These are phyloP conservation scores for Calonectria montana DNA, from an alignment of 2,329 filamentous ascomycete species.

Conservation along the genomic window DNA sequence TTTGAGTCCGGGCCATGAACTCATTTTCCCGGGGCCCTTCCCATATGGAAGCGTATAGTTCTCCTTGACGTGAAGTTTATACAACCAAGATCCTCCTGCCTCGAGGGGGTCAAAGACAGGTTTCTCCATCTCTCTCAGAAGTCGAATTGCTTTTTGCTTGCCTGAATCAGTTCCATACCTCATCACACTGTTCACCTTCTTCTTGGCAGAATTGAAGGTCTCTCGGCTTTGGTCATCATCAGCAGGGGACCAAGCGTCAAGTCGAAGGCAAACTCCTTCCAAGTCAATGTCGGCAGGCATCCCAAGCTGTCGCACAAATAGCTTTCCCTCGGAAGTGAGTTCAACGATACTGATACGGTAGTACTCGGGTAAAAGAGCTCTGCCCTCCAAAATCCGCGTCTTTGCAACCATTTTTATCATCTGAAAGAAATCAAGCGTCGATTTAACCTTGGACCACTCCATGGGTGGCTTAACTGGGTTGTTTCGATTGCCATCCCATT, in stretches of 20 bases:
- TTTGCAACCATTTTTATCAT: slow-evolving; percentile 33
- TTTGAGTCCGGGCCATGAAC: slow-evolving; percentile 28
- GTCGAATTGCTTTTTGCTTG: slow-evolving; percentile 10
- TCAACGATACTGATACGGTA: slow-evolving; percentile 31
- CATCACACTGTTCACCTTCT: slow-evolving; percentile 15
- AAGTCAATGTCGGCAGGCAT: slow-evolving; percentile 25
- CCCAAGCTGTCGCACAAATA: slow-evolving; percentile 18
- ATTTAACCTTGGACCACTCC: slow-evolving; percentile 27
- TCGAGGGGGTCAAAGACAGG: not conserved
- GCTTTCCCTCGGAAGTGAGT: slow-evolving; percentile 27
- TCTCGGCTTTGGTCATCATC: slow-evolving; percentile 20
- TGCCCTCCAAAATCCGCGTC: slow-evolving; percentile 31
- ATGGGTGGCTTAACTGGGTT: slow-evolving; percentile 2
- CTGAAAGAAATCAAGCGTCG: not conserved
- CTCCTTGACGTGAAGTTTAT: slow-evolving; percentile 22
- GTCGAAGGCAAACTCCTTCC: slow-evolving; percentile 21
- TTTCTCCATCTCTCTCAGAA: slow-evolving; percentile 15
- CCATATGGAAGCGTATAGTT: slow-evolving; percentile 25
- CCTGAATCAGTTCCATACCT: slow-evolving; percentile 8
- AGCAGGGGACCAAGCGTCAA: slow-evolving; percentile 32
- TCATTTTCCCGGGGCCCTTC: slow-evolving; percentile 27
- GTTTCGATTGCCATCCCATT: slow-evolving; percentile 31
- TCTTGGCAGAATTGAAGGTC: slow-evolving; percentile 14
- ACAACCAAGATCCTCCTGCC: slow-evolving; percentile 31
- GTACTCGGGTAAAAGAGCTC: slow-evolving; percentile 32